phyloP scores from a whole-genome alignment of 805 yeast species.

The Myxozyma neglecta region DNA sequence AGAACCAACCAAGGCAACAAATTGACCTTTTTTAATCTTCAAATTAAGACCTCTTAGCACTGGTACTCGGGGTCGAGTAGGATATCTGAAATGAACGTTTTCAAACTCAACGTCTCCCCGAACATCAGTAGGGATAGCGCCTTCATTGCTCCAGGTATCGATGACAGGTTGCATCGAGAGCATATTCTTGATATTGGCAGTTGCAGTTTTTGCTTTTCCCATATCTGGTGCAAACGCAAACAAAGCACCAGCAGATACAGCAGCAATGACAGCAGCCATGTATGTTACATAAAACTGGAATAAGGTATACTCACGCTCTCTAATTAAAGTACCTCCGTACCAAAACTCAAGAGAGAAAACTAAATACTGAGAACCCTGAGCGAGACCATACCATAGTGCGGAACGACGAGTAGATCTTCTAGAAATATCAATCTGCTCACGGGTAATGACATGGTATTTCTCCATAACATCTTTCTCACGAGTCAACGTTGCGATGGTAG shows the following conservation, averaged over 20 bases:
- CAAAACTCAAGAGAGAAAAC: constrained; percentile 45
- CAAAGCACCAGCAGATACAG: constrained; percentile 44
- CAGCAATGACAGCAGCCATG: constrained; percentile 42
- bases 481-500: constrained; percentile 46
- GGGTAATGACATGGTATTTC: constrained; percentile 37
- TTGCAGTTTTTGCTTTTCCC: constrained; percentile 44
- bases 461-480: constrained; percentile 44
- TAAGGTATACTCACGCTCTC: constrained; percentile 36
- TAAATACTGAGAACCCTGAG: constrained; percentile 44
- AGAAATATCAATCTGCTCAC: constrained; percentile 38
- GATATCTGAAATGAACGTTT: constrained; percentile 65
- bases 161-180: constrained; percentile 39
- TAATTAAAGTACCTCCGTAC: constrained; percentile 44
- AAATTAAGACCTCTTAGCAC: constrained; percentile 55
- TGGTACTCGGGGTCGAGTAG: constrained; percentile 53
- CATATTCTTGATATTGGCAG: constrained; percentile 39
- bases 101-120: constrained; percentile 56
- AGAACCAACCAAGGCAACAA: constrained; percentile 68
- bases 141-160: constrained; percentile 39
- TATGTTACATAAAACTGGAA: constrained; percentile 43
- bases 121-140: constrained; percentile 38
- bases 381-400: constrained; percentile 40
- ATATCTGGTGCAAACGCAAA: constrained; percentile 46
- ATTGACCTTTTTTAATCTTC: constrained; percentile 49
- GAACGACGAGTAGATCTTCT: constrained; percentile 37